Evolutionary conservation across 176 grass and related monocot species (phyloP).

Genomic region (Ensete glaucum): DNA sequence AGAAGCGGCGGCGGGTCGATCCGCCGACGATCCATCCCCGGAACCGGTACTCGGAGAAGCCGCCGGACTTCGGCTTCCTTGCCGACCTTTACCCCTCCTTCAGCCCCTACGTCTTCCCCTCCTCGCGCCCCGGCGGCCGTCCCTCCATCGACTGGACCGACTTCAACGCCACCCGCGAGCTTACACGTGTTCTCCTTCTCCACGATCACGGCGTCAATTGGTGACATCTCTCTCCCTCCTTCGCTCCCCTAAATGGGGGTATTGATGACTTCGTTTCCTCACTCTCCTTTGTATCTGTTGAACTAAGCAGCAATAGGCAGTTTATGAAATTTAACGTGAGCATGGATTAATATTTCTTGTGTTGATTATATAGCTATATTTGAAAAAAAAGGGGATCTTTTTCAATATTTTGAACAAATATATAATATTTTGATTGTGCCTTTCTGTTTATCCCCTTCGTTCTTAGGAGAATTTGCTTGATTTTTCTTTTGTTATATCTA

Average conservation of each 20-base stretch:
- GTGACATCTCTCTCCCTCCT: conserved; percentile 1
- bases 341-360: no score
- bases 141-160: conserved; percentile 53
- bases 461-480: no score
- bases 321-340: no score
- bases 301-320: no score
- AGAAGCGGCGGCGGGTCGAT: conserved; percentile 32
- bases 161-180: conserved; percentile 56
- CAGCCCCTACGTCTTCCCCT: conserved; percentile 41
- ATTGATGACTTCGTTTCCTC: no score
- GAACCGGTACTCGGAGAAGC: conserved; percentile 63
- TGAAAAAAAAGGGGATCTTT: background rate
- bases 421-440: no score
- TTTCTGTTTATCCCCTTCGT: no score
- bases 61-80: conserved; percentile 66
- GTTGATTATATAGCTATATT: no score
- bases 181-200: conserved; percentile 84
- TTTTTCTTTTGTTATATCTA: no score
- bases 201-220: conserved; percentile 87
- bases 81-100: conserved; percentile 80
- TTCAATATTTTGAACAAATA: background rate
- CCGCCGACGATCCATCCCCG: conserved; percentile 51
- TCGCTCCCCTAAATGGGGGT: background rate
- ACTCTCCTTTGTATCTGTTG: no score
- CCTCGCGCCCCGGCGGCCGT: conserved; percentile 24